Conservation (phyloP, 2,329 filamentous ascomycete genomes). For the Tolypocladium endophyticum region DNA sequence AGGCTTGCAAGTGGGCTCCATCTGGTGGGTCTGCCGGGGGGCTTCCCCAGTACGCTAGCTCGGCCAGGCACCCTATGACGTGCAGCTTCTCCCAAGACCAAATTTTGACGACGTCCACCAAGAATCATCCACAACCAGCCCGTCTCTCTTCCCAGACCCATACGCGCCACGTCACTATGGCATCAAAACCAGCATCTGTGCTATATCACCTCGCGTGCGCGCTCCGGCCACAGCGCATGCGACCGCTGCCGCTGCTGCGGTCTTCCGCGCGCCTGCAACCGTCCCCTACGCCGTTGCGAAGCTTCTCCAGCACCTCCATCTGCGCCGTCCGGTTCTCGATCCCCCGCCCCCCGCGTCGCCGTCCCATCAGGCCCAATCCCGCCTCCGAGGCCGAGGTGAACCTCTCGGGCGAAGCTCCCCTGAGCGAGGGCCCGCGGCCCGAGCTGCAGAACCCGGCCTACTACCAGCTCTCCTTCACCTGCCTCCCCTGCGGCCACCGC, state of each 20-base stretch:
- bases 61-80: background rate
- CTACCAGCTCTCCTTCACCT: conserved; percentile 88
- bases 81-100: background rate
- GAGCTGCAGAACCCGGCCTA: conserved; percentile 42
- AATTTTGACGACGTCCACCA: background rate
- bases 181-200: conserved; percentile 12
- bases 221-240: conserved; percentile 5
- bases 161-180: conserved; percentile 12
- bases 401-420: conserved; percentile 7
- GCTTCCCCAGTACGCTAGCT: background rate
- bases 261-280: conserved; percentile 5
- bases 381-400: conserved; percentile 4
- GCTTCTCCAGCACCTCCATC: conserved; percentile 6
- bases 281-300: conserved; percentile 1
- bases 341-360: conserved; percentile 18
- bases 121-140: background rate
- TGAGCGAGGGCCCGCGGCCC: conserved; percentile 18
- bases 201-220: conserved; percentile 2
- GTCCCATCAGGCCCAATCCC: conserved; percentile 3
- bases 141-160: background rate
- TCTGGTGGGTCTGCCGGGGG: background rate
- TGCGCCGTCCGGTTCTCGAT: conserved; percentile 25
- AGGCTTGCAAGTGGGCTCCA: background rate
- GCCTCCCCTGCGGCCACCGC: conserved; percentile 69
- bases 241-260: conserved; percentile 9